A percentile compares a stretch with the other conserved stretches of the same genome.
phyloP scores from a whole-genome alignment of 2,329 filamentous ascomycete genomes.

The Podosphaera aphanis region DNA sequence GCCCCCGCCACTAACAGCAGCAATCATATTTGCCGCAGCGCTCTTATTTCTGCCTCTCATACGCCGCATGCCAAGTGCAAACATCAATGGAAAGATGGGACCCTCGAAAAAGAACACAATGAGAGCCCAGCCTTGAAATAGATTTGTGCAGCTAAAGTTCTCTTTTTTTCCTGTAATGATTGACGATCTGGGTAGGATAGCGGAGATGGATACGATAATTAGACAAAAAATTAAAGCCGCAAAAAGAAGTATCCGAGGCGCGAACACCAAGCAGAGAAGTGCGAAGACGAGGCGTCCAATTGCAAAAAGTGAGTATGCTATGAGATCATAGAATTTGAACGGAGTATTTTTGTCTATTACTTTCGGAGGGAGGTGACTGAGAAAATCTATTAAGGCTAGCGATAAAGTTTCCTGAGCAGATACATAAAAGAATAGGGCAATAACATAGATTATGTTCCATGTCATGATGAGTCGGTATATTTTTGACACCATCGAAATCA shows the following conservation, averaged over 20 bases:
- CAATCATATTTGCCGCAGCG: constrained; percentile 48
- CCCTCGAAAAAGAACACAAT: constrained; percentile 56
- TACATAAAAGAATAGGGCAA: constrained; percentile 1
- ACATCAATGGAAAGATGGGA: constrained; percentile 64
- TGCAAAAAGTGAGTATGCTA: constrained; percentile 26
- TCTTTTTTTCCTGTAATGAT: constrained; percentile 1
- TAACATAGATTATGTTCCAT: constrained; percentile 45
- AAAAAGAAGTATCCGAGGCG: constrained; percentile 12
- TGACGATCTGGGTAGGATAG: constrained; percentile 37
- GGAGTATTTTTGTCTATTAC: too few species aligned
- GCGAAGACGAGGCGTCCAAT: constrained; percentile 15
- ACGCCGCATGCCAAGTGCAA: constrained; percentile 52
- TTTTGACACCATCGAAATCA: background rate
- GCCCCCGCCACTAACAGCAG: constrained; percentile 50
- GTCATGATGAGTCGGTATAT: background rate
- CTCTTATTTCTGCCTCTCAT: constrained; percentile 59
- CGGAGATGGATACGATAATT: constrained; percentile 44
- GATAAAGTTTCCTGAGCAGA: background rate
- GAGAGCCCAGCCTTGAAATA: constrained; percentile 33
- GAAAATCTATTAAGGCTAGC: too few species aligned
- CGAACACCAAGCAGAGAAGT: constrained; percentile 42
- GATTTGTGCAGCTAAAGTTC: background rate
- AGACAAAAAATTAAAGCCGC: constrained; percentile 18
- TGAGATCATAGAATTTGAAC: constrained; percentile 42
- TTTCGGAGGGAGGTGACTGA: constrained; percentile 44